A percentile compares a stretch with the other conserved stretches of the same genome.
Evolutionary conservation across 108 stramenopile species (phyloP).

Genomic region (Cyclostephanos tholiformis): DNA sequence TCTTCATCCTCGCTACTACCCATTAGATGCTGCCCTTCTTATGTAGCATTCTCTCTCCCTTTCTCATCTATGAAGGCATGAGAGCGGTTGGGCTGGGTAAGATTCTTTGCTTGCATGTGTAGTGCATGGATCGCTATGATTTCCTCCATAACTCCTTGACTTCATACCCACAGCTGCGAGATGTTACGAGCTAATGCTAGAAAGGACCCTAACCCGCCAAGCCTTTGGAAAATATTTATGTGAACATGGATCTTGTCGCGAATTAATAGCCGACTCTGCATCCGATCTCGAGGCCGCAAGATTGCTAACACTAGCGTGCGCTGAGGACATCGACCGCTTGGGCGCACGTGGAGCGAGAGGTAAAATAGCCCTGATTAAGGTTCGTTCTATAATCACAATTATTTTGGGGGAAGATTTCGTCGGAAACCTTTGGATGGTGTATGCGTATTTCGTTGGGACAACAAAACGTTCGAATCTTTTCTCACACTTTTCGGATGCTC

Average conservation of each 20-base stretch:
- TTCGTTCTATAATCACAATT: constrained; percentile 7
- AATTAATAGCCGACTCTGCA: constrained; percentile 83
- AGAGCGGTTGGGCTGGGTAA: constrained; percentile 88
- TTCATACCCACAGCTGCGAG: constrained; percentile 55
- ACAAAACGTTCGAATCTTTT: too few species aligned
- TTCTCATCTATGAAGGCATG: constrained; percentile 64
- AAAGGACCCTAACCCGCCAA: constrained; percentile 66
- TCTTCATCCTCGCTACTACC: not conserved
- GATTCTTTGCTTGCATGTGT: constrained; percentile 17
- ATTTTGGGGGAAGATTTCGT: too few species aligned
- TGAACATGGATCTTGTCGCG: constrained; percentile 79
- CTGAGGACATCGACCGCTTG: constrained; percentile 66
- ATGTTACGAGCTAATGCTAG: constrained; percentile 85
- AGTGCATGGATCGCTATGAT: not conserved
- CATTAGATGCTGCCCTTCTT: not conserved
- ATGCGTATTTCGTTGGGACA: too few species aligned
- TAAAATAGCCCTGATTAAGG: constrained; percentile 88
- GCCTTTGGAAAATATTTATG: constrained; percentile 82
- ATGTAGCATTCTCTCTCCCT: not conserved
- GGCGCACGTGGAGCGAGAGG: constrained; percentile 67
- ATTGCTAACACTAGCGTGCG: constrained; percentile 75
- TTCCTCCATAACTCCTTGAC: not conserved
- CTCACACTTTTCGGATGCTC: too few species aligned
- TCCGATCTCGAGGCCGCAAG: constrained; percentile 79
- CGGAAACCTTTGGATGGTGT: too few species aligned